Base-by-base conservation (phyloP, 78 protist species). In the Monocercomonoides exilis region DNA sequence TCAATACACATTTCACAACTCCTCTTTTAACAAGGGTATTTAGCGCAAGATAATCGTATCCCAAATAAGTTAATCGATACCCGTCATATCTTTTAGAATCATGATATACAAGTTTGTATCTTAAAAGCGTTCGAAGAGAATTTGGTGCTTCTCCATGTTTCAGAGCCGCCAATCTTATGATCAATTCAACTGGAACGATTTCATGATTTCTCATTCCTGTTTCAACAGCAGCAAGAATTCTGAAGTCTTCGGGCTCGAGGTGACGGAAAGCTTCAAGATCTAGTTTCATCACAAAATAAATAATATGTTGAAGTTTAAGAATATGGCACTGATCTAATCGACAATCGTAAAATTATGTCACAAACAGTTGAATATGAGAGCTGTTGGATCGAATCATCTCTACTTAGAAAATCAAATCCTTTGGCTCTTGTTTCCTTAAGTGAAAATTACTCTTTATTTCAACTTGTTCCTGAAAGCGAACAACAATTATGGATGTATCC, bases 41-140 rank as follows among this genome's bases (percentile, higher is more conserved):
- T 33, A 97, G 86, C 3, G 98, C 99, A 4, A 98, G 92, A 81
- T 84, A 95, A 64, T 98, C 99, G 87, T 98, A 98, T 6, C 99
- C 99, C 29, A 33, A 85, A 44, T 92, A 94, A 3, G 98, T 98
- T 38, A 98, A 91, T 11, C 93, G 79, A 80, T 94, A 97, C 38
- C 99, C 99, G 41, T 94, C 97, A 64, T 94, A 94, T 38, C 85
- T 87, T 5, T 45, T 86, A 80, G 54, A 46, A 41, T 94, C 96
- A 87, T 96, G 97, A 32, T 34, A 81, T 4, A 97, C 88, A 38
- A 98, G 87, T 87, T 95, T 96, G 81, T 85, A 44, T 5, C 90
- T 90, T 44, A 88, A 91, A 77, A 95, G 85, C 1, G 45, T 70
- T 42, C 1, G 11, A n/a, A 96, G 81, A 2, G 92, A 2, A 45